Conservation (phyloP, 2,329 filamentous ascomycete genomes). For the Phialophora verrucosa region DNA sequence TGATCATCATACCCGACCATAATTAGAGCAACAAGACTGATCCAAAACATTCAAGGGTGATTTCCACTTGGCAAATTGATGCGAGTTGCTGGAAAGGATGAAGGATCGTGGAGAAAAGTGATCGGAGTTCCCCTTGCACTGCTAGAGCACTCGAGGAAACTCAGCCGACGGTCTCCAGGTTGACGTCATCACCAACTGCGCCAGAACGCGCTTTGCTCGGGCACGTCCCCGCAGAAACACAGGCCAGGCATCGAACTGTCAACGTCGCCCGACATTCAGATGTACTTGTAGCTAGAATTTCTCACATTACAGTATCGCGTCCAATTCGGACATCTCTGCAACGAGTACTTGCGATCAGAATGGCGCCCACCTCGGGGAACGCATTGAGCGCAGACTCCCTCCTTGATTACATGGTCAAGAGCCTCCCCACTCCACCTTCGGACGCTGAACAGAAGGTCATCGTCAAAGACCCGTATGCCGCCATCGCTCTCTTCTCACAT, state of each 20-base stretch:
- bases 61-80: too few relatives aligned
- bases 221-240: neutral
- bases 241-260: neutral
- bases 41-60: too few relatives aligned
- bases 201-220: neutral
- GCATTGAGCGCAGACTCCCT: constrained; percentile 37
- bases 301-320: neutral
- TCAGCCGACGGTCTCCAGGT: neutral
- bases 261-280: neutral
- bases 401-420: constrained; percentile 40
- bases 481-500: constrained; percentile 81
- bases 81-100: too few relatives aligned
- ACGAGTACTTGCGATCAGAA: constrained; percentile 11
- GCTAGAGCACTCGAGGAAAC: neutral
- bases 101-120: neutral
- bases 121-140: too few relatives aligned
- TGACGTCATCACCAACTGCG: neutral
- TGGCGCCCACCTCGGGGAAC: constrained; percentile 31
- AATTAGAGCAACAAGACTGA: too few relatives aligned
- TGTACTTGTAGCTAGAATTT: neutral
- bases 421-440: constrained; percentile 38
- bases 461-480: constrained; percentile 69
- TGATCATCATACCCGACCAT: too few relatives aligned
- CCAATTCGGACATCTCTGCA: neutral
- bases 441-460: constrained; percentile 27